Evolutionary conservation across 305 asterid genomes (phyloP).

Genomic region (Salvia sclarea): DNA sequence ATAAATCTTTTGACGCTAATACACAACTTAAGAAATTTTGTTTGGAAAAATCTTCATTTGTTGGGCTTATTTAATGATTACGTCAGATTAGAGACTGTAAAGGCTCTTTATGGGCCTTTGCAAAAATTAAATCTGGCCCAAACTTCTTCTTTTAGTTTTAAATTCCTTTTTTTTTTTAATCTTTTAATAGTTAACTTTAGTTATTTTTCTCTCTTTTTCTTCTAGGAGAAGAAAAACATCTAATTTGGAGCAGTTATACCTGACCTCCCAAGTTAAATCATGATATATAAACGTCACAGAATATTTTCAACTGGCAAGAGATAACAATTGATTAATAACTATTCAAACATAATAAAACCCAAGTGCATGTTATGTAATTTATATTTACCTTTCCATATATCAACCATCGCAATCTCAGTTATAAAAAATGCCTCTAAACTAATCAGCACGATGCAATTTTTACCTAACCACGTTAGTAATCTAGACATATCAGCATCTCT

Average conservation of each 20-base stretch:
- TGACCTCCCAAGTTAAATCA: neutral
- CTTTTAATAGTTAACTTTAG: no score
- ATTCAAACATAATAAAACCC: neutral
- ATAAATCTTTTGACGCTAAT: no score
- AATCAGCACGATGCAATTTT: neutral
- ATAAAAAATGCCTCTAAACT: neutral
- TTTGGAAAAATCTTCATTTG: no score
- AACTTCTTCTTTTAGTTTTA: no score
- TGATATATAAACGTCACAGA: neutral
- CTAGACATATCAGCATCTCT: neutral
- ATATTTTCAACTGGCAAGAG: neutral
- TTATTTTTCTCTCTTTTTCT: neutral
- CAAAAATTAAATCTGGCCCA: neutral
- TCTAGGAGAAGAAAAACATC: neutral
- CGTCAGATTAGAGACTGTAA: no score
- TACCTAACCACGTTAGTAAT: neutral
- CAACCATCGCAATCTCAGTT: neutral
- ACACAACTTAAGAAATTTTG: no score
- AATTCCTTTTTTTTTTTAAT: no score
- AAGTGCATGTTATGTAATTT: neutral
- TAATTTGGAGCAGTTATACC: slow-evolving; percentile 5
- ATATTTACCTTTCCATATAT: neutral
- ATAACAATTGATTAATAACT: neutral
- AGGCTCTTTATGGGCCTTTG: neutral
- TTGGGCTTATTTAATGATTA: no score